These are phyloP conservation scores for Pseudogymnoascus sp. DNA, from an alignment of 2,329 filamentous ascomycete species.

Conservation along the genomic window DNA sequence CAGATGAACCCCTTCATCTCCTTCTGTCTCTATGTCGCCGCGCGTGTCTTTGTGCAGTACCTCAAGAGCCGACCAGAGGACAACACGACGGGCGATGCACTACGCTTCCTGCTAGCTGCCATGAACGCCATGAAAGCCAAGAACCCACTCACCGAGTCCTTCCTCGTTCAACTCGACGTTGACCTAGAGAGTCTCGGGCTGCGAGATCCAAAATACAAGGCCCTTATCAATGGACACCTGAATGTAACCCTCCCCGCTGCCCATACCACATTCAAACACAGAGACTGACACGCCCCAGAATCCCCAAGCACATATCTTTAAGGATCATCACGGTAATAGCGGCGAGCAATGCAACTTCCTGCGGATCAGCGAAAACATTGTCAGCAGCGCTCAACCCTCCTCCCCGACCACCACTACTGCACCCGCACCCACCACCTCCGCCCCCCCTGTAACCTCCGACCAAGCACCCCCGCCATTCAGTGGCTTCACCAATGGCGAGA, in stretches of 20 bases:
- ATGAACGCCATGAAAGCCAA: conserved; percentile 84
- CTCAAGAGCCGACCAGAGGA: conserved; percentile 91
- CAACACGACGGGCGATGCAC: conserved; percentile 64
- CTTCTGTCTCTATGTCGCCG: conserved; percentile 93
- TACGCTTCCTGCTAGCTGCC: conserved; percentile 84
- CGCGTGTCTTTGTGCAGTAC: conserved; percentile 91
- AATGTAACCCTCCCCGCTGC: conserved; percentile 10
- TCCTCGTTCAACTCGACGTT: conserved; percentile 85
- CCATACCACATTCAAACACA: conserved; percentile 14
- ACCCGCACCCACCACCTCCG: conserved; percentile 16
- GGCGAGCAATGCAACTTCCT: conserved; percentile 47
- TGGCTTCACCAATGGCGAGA: background rate
- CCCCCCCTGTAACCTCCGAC: background rate
- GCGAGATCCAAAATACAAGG: conserved; percentile 49
- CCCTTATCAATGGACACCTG: conserved; percentile 42
- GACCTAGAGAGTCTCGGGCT: conserved; percentile 71
- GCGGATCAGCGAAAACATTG: conserved; percentile 57
- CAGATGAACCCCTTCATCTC: conserved; percentile 94
- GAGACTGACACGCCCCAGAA: conserved; percentile 7
- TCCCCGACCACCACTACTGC: background rate
- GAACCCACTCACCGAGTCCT: conserved; percentile 89
- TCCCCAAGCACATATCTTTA: conserved; percentile 11
- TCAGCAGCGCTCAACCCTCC: conserved; percentile 19
- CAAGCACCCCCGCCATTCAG: background rate
- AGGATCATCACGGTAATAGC: conserved; percentile 32